phyloP scores from a whole-genome alignment of 2,329 filamentous ascomycete genomes.

The Clonostachys rhizophaga region DNA sequence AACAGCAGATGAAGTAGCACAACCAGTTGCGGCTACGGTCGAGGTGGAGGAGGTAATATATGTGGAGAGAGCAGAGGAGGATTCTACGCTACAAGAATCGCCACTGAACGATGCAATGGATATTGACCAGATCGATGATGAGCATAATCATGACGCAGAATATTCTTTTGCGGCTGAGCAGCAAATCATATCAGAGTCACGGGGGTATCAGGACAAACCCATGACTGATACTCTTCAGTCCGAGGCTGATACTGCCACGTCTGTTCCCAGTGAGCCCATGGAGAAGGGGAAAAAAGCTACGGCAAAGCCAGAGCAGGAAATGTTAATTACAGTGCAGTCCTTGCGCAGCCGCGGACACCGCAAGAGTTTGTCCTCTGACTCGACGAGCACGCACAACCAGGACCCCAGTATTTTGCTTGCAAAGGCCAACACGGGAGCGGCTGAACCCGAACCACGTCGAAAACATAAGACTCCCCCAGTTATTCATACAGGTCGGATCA shows the following conservation, averaged over 20 bases:
- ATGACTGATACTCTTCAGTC: too few species aligned
- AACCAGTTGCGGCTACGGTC: neutral
- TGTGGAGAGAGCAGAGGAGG: neutral
- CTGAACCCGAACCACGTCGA: neutral
- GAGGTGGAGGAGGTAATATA: neutral
- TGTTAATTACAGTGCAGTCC: constrained; percentile 18
- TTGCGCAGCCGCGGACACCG: constrained; percentile 19
- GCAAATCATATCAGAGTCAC: constrained; percentile 12
- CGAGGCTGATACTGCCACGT: too few species aligned
- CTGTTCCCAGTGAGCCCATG: too few species aligned
- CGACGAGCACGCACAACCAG: constrained; percentile 5
- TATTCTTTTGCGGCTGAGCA: constrained; percentile 10
- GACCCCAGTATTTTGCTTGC: constrained; percentile 23
- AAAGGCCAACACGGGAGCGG: constrained; percentile 7
- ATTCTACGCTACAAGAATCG: neutral
- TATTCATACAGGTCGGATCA: constrained; percentile 11
- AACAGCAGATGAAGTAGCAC: neutral
- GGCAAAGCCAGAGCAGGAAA: constrained; percentile 10
- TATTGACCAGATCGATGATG: neutral
- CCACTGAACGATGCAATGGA: neutral
- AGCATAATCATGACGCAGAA: constrained; percentile 4
- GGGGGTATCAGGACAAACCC: neutral
- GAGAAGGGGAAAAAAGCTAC: neutral
- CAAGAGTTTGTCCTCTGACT: constrained; percentile 6
- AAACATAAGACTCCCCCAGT: constrained; percentile 9